Evolutionary conservation across 768 basidiomycete species (phyloP).

Genomic region (Daedaleopsis nitida): DNA sequence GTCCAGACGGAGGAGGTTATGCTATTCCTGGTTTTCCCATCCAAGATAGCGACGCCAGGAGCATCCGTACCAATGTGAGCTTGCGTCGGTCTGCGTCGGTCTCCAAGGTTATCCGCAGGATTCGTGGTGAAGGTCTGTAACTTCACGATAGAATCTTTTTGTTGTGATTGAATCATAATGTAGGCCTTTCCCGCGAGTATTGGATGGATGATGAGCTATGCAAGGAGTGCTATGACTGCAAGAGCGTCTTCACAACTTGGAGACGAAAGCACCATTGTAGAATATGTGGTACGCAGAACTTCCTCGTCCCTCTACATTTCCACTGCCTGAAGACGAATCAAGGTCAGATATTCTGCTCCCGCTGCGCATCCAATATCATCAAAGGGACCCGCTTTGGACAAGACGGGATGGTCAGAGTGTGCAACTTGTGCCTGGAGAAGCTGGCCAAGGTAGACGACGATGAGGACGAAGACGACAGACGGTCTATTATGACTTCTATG

Average conservation of each 20-base stretch:
- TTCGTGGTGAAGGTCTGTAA: constrained; percentile 80
- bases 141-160: background rate
- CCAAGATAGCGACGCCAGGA: constrained; percentile 80
- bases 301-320: background rate
- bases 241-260: constrained; percentile 93
- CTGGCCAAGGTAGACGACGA: constrained; percentile 86
- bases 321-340: background rate
- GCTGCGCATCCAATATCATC: constrained; percentile 96
- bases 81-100: constrained; percentile 79
- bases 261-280: constrained; percentile 96
- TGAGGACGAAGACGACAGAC: constrained; percentile 80
- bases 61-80: constrained; percentile 73
- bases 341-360: constrained; percentile 98
- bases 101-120: constrained; percentile 86
- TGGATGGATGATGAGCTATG: constrained; percentile 99
- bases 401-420: constrained; percentile 93
- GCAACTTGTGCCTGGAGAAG: constrained; percentile 94
- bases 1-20: constrained; percentile 57
- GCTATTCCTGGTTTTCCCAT: constrained; percentile 93
- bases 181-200: constrained; percentile 89
- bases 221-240: constrained; percentile 96
- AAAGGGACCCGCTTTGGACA: constrained; percentile 92
- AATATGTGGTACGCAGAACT: constrained; percentile 73
- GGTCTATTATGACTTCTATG: constrained; percentile 74
- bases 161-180: constrained; percentile 9